Conservation (phyloP, 225 moss, liverwort and hornwort species). For the Bryum argenteum region DNA sequence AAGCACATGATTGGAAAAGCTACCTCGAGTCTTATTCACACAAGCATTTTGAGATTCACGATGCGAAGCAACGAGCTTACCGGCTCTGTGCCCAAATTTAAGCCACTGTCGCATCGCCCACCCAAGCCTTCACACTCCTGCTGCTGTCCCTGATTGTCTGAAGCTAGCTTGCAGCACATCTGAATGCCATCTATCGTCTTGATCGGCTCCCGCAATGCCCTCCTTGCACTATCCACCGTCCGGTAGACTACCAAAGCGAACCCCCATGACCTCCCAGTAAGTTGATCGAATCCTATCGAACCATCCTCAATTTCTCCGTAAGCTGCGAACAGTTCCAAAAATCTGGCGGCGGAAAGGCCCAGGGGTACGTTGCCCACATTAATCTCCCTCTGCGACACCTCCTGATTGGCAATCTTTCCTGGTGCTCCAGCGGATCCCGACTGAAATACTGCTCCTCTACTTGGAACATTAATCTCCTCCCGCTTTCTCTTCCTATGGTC, state of each 20-base stretch:
- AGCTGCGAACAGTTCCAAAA: constrained; percentile 84
- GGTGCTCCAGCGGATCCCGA: constrained; percentile 84
- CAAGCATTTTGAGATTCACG: no score
- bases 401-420: constrained; percentile 78
- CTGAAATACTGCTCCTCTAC: constrained; percentile 61
- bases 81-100: constrained; percentile 55
- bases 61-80: no score
- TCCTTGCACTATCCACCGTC: constrained; percentile 88
- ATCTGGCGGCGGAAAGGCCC: constrained; percentile 88
- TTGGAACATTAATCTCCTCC: constrained; percentile 50
- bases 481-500: constrained; percentile 94
- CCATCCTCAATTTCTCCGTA: constrained; percentile 98
- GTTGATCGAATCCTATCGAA: constrained; percentile 92
- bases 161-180: constrained; percentile 99
- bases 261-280: constrained; percentile 88
- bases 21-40: no score
- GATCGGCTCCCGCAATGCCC: constrained; percentile 91
- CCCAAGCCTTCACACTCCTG: constrained; percentile 58
- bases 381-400: constrained; percentile 90
- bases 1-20: no score
- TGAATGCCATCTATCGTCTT: constrained; percentile 94
- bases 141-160: constrained; percentile 93
- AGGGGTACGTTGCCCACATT: constrained; percentile 92
- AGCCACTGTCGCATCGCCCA: constrained; percentile 62
- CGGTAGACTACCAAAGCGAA: constrained; percentile 95